Conservation (phyloP, 1,284 basidiomycete genomes). For the Tilletia setariae region DNA sequence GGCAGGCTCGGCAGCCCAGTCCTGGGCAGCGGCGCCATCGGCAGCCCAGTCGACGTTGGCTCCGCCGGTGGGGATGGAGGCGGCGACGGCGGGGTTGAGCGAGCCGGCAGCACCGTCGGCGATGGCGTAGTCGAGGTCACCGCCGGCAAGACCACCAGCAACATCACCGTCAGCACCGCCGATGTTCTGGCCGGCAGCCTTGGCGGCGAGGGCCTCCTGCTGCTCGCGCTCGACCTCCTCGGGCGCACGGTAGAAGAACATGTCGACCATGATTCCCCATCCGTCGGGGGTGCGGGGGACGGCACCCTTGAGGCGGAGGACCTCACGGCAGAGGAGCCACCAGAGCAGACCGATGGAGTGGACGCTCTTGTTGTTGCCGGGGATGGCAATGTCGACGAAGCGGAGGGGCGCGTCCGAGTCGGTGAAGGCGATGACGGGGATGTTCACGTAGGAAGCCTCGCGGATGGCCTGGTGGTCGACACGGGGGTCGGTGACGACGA, state of each 20-base stretch:
- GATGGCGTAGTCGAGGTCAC: conserved; percentile 47
- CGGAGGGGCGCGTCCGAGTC: conserved; percentile 96
- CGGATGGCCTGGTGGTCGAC: conserved; percentile 99
- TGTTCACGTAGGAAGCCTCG: conserved; percentile 99
- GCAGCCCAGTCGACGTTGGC: conserved; percentile 75
- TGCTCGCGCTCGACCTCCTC: conserved; percentile 98
- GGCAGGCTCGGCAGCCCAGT: conserved; percentile 52
- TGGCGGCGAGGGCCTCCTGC: conserved; percentile 69
- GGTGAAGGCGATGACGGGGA: conserved; percentile 97
- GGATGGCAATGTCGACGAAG: conserved; percentile 97
- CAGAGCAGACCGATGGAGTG: conserved; percentile 96
- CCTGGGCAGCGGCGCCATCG: conserved; percentile 54
- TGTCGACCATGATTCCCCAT: conserved; percentile 97
- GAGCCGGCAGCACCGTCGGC: conserved; percentile 75
- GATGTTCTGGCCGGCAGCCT: conserved; percentile 61
- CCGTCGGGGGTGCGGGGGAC: conserved; percentile 83
- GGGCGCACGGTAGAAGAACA: conserved; percentile 99
- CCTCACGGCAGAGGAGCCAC: conserved; percentile 98
- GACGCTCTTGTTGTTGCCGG: conserved; percentile 97
- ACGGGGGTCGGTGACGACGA: conserved; percentile 96
- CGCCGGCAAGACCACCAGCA: conserved; percentile 17
- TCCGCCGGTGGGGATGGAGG: conserved; percentile 41
- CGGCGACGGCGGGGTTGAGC: conserved; percentile 60
- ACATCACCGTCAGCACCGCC: conserved; percentile 32
- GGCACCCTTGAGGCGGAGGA: conserved; percentile 88